Conservation (phyloP, 768 basidiomycete genomes). For the Pleurotus tuber-regium region DNA sequence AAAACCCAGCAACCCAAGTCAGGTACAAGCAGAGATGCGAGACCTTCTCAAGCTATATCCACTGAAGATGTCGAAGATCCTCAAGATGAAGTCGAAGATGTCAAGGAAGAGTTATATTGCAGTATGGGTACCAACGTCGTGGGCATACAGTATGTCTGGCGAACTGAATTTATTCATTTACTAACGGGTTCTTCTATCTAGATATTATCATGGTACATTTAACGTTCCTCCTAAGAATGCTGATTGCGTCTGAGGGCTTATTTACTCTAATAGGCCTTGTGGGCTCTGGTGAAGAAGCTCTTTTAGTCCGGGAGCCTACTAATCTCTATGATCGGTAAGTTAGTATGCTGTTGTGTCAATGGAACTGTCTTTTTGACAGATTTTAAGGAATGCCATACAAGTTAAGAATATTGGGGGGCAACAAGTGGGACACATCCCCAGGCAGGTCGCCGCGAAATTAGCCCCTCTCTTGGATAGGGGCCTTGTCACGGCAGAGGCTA, state of each 20-base stretch:
- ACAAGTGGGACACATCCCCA: constrained; percentile 83
- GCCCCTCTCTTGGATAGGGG: constrained; percentile 69
- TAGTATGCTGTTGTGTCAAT: background rate
- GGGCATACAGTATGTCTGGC: constrained; percentile 70
- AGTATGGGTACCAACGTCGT: constrained; percentile 62
- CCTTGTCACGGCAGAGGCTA: constrained; percentile 69
- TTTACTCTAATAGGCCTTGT: constrained; percentile 66
- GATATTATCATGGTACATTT: constrained; percentile 3
- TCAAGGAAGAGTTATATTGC: constrained; percentile 67
- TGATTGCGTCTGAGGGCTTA: too few species aligned
- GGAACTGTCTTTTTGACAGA: background rate
- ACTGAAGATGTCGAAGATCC: constrained; percentile 42
- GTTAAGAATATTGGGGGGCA: constrained; percentile 71
- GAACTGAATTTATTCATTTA: too few species aligned
- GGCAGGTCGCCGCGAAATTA: constrained; percentile 52
- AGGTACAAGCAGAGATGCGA: too few species aligned
- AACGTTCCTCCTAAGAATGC: constrained; percentile 8
- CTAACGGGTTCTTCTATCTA: constrained; percentile 33
- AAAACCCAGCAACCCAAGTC: constrained; percentile 4
- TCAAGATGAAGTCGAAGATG: constrained; percentile 44
- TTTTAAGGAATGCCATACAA: constrained; percentile 69
- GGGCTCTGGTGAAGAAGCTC: constrained; percentile 75
- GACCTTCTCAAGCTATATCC: constrained; percentile 10
- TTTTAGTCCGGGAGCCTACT: constrained; percentile 59
- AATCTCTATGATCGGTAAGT: constrained; percentile 67